These are phyloP conservation scores for Leptographium flavum DNA, from an alignment of 2,329 filamentous ascomycete species.

Conservation along the genomic window DNA sequence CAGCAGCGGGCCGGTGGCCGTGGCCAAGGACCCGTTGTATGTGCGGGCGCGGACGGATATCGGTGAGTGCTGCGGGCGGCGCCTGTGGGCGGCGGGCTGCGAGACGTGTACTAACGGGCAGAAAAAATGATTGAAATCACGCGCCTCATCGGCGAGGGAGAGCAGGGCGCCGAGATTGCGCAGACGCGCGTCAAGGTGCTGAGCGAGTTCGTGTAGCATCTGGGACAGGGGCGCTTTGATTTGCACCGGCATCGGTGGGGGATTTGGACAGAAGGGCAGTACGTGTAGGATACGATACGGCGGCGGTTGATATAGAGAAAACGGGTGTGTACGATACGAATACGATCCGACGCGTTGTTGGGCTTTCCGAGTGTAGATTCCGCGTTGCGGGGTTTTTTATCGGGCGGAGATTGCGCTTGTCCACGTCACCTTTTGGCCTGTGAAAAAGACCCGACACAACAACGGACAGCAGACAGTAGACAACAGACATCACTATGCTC, in stretches of 20 bases:
- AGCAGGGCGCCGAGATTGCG: constrained; percentile 43
- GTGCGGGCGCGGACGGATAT: constrained; percentile 47
- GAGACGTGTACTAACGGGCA: background rate
- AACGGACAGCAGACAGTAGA: background rate
- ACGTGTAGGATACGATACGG: background rate
- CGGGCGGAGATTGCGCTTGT: no score
- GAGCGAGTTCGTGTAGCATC: constrained; percentile 30
- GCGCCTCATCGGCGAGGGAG: constrained; percentile 39
- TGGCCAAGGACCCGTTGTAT: constrained; percentile 41
- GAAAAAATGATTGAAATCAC: constrained; percentile 47
- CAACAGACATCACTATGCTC: constrained; percentile 2
- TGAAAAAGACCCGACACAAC: no score
- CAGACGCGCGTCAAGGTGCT: constrained; percentile 44
- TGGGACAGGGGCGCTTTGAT: background rate
- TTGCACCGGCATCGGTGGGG: background rate
- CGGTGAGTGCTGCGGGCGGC: constrained; percentile 30
- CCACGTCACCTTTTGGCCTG: no score
- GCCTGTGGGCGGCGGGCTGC: no score
- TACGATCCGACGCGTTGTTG: background rate
- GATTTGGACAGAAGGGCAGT: background rate
- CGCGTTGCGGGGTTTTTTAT: no score
- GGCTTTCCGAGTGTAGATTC: no score
- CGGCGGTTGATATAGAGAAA: background rate
- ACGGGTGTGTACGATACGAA: background rate
- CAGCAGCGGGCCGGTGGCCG: constrained; percentile 28